Evolutionary conservation across 2,329 filamentous ascomycete genomes (phyloP).

Genomic region (Pseudocercospora ulei): DNA sequence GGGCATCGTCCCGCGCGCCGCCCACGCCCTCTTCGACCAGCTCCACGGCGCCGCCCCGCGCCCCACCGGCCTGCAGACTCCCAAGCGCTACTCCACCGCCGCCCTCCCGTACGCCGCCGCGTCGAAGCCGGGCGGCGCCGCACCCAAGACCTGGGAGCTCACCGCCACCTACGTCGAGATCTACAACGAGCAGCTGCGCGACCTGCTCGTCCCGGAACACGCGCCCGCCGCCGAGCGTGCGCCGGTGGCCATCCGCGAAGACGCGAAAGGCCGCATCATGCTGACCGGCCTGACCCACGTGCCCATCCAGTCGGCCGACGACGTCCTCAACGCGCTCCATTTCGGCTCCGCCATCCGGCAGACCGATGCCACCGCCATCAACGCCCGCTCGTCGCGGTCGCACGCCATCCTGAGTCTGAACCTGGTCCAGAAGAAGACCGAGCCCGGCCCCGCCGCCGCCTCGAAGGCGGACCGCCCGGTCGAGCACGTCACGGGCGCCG

Average conservation of each 20-base stretch:
- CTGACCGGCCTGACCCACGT: constrained; percentile 82
- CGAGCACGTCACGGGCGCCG: constrained; percentile 61
- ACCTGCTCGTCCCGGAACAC: constrained; percentile 72
- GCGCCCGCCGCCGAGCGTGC: constrained; percentile 60
- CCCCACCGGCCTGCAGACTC: constrained; percentile 63
- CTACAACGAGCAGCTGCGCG: constrained; percentile 91
- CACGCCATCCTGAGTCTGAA: constrained; percentile 97
- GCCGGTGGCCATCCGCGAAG: constrained; percentile 83
- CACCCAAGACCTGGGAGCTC: constrained; percentile 75
- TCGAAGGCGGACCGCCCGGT: constrained; percentile 71
- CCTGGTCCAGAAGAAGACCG: constrained; percentile 70
- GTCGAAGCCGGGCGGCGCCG: constrained; percentile 34
- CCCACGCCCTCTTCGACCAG: constrained; percentile 75
- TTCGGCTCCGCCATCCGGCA: constrained; percentile 91
- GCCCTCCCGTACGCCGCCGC: constrained; percentile 41
- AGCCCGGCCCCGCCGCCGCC: constrained; percentile 43
- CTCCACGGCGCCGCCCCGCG: constrained; percentile 57
- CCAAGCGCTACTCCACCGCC: constrained; percentile 63
- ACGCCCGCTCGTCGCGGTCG: constrained; percentile 92
- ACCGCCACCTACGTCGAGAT: constrained; percentile 73
- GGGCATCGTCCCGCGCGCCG: constrained; percentile 95
- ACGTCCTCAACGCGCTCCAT: constrained; percentile 77
- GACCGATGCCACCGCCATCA: constrained; percentile 93
- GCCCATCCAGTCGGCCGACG: constrained; percentile 81
- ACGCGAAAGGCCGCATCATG: constrained; percentile 86